Evolutionary conservation across 2,329 filamentous ascomycete species (phyloP).

Genomic region (Dendrostoma leiphaemia): DNA sequence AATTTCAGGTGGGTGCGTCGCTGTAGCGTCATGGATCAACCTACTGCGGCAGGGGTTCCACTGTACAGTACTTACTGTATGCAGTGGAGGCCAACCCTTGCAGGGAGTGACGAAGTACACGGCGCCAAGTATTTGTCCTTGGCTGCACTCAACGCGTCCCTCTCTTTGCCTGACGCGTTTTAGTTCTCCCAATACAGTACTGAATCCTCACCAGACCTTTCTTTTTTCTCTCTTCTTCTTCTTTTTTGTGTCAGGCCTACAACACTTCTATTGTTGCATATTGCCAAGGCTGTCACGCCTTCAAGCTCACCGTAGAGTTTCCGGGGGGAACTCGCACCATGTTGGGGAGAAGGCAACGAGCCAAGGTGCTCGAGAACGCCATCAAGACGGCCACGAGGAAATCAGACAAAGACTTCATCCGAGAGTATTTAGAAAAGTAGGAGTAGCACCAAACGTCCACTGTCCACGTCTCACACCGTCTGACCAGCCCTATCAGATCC

Average conservation of each 20-base stretch:
- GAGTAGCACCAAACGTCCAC: background rate
- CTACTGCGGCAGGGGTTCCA: too few species aligned
- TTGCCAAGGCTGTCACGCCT: too few species aligned
- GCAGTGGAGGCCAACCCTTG: background rate
- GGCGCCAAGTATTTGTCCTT: too few species aligned
- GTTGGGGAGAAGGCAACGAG: slow-evolving; percentile 1
- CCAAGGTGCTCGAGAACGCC: slow-evolving; percentile 4
- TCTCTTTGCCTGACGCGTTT: too few species aligned
- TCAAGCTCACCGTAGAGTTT: background rate
- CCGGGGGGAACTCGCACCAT: background rate
- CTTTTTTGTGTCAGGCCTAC: too few species aligned
- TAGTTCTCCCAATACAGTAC: too few species aligned
- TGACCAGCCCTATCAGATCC: background rate
- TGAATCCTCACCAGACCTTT: too few species aligned
- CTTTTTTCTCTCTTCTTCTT: too few species aligned
- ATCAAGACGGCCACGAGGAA: slow-evolving; percentile 3
- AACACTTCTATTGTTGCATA: too few species aligned
- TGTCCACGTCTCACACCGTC: background rate
- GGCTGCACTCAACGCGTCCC: too few species aligned
- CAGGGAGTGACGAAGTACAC: too few species aligned
- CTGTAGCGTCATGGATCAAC: slow-evolving; percentile 2
- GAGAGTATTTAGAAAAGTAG: slow-evolving; percentile 8
- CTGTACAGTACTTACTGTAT: too few species aligned
- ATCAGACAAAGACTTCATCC: slow-evolving; percentile 9
- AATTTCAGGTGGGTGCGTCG: background rate